These are phyloP conservation scores for Thielaviopsis musarum DNA, from an alignment of 2,329 filamentous ascomycete genomes.

Conservation along the genomic window DNA sequence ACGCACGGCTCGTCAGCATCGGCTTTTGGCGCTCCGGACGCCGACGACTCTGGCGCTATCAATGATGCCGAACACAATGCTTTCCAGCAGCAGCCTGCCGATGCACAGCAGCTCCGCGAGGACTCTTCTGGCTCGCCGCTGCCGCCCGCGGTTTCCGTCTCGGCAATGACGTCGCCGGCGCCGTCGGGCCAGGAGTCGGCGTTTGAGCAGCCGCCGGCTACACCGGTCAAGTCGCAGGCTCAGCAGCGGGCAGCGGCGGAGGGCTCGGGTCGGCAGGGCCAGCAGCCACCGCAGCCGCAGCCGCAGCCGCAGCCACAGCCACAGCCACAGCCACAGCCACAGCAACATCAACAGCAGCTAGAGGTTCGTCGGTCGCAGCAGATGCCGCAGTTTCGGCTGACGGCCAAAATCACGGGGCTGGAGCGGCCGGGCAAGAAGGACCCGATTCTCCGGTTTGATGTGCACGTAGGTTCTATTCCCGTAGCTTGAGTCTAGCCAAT, in stretches of 20 bases:
- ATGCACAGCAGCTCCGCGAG: not conserved
- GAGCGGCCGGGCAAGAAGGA: constrained; percentile 93
- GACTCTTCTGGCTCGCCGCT: not conserved
- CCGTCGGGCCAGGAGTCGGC: not conserved
- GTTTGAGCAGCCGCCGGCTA: constrained; percentile 11
- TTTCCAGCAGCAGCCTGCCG: not conserved
- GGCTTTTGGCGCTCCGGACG: not conserved
- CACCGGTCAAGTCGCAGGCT: constrained; percentile 15
- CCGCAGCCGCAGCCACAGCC: not conserved
- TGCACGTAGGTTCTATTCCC: constrained; percentile 52
- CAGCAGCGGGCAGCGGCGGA: constrained; percentile 14
- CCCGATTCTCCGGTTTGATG: constrained; percentile 84
- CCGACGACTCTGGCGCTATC: not conserved
- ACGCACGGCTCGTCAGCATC: not conserved
- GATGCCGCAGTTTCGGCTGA: constrained; percentile 60
- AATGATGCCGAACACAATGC: constrained; percentile 7
- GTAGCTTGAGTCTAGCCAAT: not conserved
- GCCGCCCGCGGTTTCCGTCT: not conserved
- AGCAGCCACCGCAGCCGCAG: not conserved
- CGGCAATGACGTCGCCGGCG: not conserved
- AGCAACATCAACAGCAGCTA: not conserved
- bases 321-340: not conserved
- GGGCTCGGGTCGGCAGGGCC: constrained; percentile 3
- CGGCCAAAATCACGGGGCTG: constrained; percentile 85
- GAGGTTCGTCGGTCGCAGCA: constrained; percentile 16